A percentile compares a stretch with the other conserved stretches of the same genome.
These are phyloP conservation scores for Gossypium trilobum DNA, from an alignment of 441 rosid species.

Conservation along the genomic window DNA sequence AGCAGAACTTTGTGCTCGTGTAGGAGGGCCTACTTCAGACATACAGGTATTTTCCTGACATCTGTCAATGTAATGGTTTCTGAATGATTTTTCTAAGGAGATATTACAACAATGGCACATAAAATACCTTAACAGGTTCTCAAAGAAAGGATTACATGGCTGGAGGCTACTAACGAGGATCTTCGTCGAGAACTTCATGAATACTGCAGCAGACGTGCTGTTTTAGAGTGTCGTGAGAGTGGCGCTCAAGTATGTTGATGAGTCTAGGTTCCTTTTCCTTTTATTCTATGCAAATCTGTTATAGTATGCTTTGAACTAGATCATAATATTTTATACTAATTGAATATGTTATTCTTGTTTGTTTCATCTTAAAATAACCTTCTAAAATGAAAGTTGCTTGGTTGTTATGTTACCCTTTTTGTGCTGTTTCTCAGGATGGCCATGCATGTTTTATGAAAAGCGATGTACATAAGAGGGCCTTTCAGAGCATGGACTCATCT, in stretches of 20 bases:
- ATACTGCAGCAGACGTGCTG: conserved; percentile 41
- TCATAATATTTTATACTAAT: conserved; percentile 11
- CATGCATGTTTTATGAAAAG: conserved; percentile 28
- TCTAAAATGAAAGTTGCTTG: not conserved
- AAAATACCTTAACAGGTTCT: conserved; percentile 32
- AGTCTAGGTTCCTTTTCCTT: not conserved
- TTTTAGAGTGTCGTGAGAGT: conserved; percentile 34
- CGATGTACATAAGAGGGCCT: conserved; percentile 54
- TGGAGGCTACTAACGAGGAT: conserved; percentile 48
- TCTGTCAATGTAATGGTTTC: not conserved
- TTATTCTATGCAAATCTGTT: not conserved
- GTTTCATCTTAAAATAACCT: not conserved
- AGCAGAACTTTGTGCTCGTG: conserved; percentile 50
- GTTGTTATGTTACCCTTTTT: conserved; percentile 4
- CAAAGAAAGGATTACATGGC: conserved; percentile 46
- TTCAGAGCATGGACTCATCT: conserved; percentile 46
- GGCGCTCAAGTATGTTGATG: conserved; percentile 33
- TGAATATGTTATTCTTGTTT: conserved; percentile 4
- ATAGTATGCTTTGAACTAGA: not conserved
- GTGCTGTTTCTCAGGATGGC: conserved; percentile 33
- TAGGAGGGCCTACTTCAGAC: conserved; percentile 33
- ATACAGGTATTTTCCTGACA: conserved; percentile 30
- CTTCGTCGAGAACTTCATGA: conserved; percentile 57
- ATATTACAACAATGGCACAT: not conserved
- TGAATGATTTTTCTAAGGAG: not conserved